Evolutionary conservation across 306 rosid genomes (phyloP).

Genomic region (Trifolium fragiferum): DNA sequence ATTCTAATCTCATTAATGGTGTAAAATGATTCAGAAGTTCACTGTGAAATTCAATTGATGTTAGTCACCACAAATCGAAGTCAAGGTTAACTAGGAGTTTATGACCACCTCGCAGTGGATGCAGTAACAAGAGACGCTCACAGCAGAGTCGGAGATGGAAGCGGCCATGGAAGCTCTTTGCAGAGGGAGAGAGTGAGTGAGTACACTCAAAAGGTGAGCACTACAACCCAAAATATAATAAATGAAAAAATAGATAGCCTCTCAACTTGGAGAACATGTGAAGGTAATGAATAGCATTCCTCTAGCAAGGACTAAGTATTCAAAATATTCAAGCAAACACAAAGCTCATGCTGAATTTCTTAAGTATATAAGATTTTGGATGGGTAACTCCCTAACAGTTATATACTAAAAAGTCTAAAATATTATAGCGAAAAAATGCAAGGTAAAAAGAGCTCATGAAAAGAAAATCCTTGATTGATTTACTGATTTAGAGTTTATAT

Average conservation of each 20-base stretch:
- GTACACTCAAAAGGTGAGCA: not conserved
- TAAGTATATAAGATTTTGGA: not conserved
- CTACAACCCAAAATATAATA: not conserved
- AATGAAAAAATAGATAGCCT: not conserved
- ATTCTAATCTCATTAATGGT: no score
- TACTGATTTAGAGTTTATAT: conserved; percentile 43
- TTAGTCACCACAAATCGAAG: no score
- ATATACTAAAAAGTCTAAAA: conserved; percentile 10
- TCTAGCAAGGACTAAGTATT: not conserved
- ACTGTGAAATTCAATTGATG: not conserved
- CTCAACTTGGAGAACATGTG: not conserved
- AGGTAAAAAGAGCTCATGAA: conserved; percentile 12
- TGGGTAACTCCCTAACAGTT: conserved; percentile 4
- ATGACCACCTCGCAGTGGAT: not conserved
- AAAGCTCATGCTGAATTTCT: not conserved
- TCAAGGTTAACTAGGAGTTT: no score
- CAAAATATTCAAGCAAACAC: not conserved
- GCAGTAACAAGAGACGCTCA: not conserved
- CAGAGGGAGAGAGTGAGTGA: not conserved
- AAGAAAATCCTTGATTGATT: conserved; percentile 42
- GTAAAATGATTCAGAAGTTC: not conserved
- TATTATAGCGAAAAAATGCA: not conserved
- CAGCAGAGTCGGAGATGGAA: not conserved
- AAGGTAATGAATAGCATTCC: not conserved
- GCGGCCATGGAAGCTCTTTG: not conserved